These are phyloP conservation scores for Penicillium ochrochloron DNA, from an alignment of 495 filamentous ascomycete genomes.

Conservation along the genomic window DNA sequence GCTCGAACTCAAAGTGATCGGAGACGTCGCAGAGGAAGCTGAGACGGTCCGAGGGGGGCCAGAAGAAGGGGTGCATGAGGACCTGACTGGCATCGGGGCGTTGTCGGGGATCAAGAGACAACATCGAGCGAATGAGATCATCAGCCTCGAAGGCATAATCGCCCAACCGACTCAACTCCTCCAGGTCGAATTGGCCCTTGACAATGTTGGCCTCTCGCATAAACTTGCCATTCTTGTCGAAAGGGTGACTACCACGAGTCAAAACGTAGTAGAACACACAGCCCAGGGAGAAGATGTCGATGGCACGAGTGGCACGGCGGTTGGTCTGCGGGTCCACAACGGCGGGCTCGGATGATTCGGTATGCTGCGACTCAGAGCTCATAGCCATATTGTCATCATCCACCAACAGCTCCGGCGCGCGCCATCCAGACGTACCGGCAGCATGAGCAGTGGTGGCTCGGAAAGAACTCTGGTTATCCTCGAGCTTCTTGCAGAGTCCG, in stretches of 20 bases:
- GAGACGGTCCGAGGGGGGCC: slow-evolving; percentile 82
- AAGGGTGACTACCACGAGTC: slow-evolving; percentile 89
- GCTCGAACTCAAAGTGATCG: slow-evolving; percentile 92
- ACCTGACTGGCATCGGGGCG: slow-evolving; percentile 74
- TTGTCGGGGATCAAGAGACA: slow-evolving; percentile 69
- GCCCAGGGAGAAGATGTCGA: slow-evolving; percentile 95
- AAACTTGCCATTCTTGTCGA: slow-evolving; percentile 88
- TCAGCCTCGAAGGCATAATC: slow-evolving; percentile 85
- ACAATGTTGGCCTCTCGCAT: slow-evolving; percentile 97
- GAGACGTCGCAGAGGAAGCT: slow-evolving; percentile 91
- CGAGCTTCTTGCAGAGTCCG: slow-evolving; percentile 96
- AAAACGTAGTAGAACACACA: slow-evolving; percentile 97
- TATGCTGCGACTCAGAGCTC: slow-evolving; percentile 47
- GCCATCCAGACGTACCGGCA: slow-evolving; percentile 93
- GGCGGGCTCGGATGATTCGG: slow-evolving; percentile 60
- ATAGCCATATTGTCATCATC: slow-evolving; percentile 64
- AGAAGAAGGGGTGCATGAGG: slow-evolving; percentile 95
- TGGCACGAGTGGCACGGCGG: slow-evolving; percentile 87
- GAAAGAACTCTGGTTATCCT: slow-evolving; percentile 92
- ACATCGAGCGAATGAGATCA: slow-evolving; percentile 84
- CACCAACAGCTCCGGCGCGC: slow-evolving; percentile 88
- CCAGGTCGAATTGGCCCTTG: slow-evolving; percentile 77
- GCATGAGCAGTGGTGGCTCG: slow-evolving; percentile 92
- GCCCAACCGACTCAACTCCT: slow-evolving; percentile 70
- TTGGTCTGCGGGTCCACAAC: slow-evolving; percentile 67